Percentiles rank a stretch among this genome's conserved stretches.
phyloP scores from a whole-genome alignment of 2,329 filamentous ascomycete genomes.

The Nothophoma quercina region DNA sequence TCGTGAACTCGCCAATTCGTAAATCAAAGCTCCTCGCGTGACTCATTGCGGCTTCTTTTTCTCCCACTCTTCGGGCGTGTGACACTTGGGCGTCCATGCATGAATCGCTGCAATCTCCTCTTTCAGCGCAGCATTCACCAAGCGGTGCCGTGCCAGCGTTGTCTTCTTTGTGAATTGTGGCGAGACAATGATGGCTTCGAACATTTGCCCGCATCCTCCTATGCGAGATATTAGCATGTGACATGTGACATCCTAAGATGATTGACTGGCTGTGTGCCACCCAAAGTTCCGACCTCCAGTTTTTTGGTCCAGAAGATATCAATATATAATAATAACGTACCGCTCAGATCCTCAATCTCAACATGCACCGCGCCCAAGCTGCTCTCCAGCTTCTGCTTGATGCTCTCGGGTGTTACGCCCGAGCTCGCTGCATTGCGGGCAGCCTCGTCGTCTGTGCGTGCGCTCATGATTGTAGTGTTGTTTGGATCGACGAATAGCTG shows the following conservation, averaged over 20 bases:
- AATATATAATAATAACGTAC: slow-evolving; percentile 57
- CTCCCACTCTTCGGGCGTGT: slow-evolving; percentile 89
- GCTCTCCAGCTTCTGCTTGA: slow-evolving; percentile 73
- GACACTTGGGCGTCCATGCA: slow-evolving; percentile 93
- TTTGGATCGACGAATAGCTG: slow-evolving; percentile 21
- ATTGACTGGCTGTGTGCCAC: not conserved
- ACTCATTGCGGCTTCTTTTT: slow-evolving; percentile 61
- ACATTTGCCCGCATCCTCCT: slow-evolving; percentile 77
- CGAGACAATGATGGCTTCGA: slow-evolving; percentile 72
- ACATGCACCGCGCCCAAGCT: slow-evolving; percentile 79
- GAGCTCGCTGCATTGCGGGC: slow-evolving; percentile 62
- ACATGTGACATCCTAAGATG: not conserved
- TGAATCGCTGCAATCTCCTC: slow-evolving; percentile 90
- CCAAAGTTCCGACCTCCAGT: not conserved
- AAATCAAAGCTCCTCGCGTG: not conserved
- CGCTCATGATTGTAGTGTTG: slow-evolving; percentile 49
- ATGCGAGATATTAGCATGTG: slow-evolving; percentile 23
- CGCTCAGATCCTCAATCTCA: slow-evolving; percentile 90
- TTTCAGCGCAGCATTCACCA: slow-evolving; percentile 84
- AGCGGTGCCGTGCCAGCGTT: slow-evolving; percentile 82
- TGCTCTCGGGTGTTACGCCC: slow-evolving; percentile 74
- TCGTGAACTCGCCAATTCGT: not conserved
- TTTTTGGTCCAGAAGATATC: not conserved
- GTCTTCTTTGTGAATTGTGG: slow-evolving; percentile 61
- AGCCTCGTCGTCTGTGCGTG: slow-evolving; percentile 52